phyloP scores from a whole-genome alignment of 805 yeast species.

The Scheffersomyces stipitis region DNA sequence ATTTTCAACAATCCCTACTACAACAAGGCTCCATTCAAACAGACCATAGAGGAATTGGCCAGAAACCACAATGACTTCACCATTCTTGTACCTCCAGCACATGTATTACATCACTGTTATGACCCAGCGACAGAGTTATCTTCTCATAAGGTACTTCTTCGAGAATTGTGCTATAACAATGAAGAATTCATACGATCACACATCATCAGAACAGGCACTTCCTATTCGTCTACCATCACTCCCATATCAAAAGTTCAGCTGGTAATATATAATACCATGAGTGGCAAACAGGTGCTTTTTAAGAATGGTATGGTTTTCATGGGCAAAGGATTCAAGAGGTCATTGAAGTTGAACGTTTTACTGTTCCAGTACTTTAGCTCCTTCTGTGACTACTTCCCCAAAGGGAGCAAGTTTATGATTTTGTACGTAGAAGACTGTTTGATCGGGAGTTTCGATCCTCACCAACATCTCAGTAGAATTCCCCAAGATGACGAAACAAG shows the following conservation, averaged over 20 bases:
- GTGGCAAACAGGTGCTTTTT: slow-evolving; percentile 54
- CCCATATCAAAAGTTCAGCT: slow-evolving; percentile 33
- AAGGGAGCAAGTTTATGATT: slow-evolving; percentile 55
- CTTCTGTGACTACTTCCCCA: slow-evolving; percentile 60
- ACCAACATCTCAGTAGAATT: not conserved
- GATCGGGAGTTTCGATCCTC: slow-evolving; percentile 35
- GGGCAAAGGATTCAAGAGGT: slow-evolving; percentile 55
- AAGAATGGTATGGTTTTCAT: slow-evolving; percentile 56
- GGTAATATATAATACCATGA: slow-evolving; percentile 53
- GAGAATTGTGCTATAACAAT: slow-evolving; percentile 51
- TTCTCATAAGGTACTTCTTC: slow-evolving; percentile 31
- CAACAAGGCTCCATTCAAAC: slow-evolving; percentile 43
- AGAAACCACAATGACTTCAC: slow-evolving; percentile 51
- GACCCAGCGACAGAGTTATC: slow-evolving; percentile 26
- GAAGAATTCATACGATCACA: slow-evolving; percentile 66
- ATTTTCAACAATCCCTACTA: slow-evolving; percentile 61
- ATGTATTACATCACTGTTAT: slow-evolving; percentile 35
- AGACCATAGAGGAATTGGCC: slow-evolving; percentile 44
- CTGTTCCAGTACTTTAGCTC: slow-evolving; percentile 49
- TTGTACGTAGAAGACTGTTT: slow-evolving; percentile 59
- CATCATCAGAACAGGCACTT: slow-evolving; percentile 41
- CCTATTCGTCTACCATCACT: slow-evolving; percentile 21
- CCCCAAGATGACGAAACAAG: not conserved
- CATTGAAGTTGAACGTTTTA: slow-evolving; percentile 44
- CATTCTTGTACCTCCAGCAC: slow-evolving; percentile 63